phyloP scores from a whole-genome alignment of 352 stramenopile genomes.

The Globisporangium yorkense region DNA sequence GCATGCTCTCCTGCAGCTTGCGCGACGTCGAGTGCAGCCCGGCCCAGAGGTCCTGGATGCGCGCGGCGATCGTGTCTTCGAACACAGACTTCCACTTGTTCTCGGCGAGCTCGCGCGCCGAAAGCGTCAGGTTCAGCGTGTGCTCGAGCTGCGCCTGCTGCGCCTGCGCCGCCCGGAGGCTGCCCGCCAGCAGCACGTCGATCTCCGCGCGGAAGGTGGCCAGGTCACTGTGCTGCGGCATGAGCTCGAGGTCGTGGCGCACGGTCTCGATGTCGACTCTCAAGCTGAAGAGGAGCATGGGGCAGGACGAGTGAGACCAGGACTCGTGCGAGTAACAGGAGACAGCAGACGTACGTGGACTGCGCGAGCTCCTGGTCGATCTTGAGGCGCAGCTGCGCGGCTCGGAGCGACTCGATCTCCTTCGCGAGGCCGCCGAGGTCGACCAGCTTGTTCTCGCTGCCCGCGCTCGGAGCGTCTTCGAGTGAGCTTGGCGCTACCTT shows the following conservation, averaged over 20 bases:
- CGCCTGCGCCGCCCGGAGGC: constrained; percentile 17
- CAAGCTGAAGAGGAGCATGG: constrained; percentile 8
- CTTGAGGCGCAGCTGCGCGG: constrained; percentile 46
- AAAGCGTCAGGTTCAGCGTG: constrained; percentile 26
- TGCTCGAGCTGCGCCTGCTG: constrained; percentile 28
- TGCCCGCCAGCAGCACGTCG: constrained; percentile 17
- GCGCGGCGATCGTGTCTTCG: constrained; percentile 33
- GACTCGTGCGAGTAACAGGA: background rate
- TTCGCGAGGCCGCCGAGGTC: constrained; percentile 27
- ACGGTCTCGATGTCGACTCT: constrained; percentile 37
- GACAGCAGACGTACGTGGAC: constrained; percentile 16
- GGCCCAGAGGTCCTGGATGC: constrained; percentile 53
- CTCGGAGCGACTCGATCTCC: constrained; percentile 48
- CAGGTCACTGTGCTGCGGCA: constrained; percentile 28
- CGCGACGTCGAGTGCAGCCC: constrained; percentile 27
- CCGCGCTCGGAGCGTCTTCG: background rate
- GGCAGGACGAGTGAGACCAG: background rate
- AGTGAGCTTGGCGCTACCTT: background rate
- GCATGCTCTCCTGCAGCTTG: constrained; percentile 31
- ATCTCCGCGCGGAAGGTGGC: constrained; percentile 39
- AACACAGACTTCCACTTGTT: constrained; percentile 61
- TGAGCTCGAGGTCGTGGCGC: constrained; percentile 25
- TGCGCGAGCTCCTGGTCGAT: constrained; percentile 49
- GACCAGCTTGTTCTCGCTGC: constrained; percentile 9
- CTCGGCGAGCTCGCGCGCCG: constrained; percentile 30